Base-by-base conservation (phyloP, 306 rosid genomes). In the Lathyrus oleraceus region DNA sequence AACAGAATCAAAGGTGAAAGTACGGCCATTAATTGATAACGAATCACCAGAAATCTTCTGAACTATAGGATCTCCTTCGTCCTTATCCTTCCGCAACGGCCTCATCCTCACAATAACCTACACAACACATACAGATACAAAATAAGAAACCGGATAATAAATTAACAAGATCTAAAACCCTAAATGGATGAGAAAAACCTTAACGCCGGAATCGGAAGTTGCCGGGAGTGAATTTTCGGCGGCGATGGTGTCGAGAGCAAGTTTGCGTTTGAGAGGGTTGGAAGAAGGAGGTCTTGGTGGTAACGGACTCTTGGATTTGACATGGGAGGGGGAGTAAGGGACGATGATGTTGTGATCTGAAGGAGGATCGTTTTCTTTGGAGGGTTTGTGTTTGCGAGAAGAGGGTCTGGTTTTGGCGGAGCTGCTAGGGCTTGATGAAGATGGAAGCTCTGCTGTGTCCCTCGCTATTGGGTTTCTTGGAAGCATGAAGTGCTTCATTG, bases 261-360 rank as follows among this genome's bases (percentile, higher is more conserved):
- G 97, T 88, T 95, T 95, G 75, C 99, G 86, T 80, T 91, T 95
- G 69, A 91, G 97, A 48, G 99, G 97, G 42, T 91, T 95, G 10
- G 88, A 84, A 47, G 97, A 69, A 1, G 96, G 97, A 1, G 97
- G 99, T 13, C 95, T 83, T 0, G 99, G 99, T 0, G 99, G 99
- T 40, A 95, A 65, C 15, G 90, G 95, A 30, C 83, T 83, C 87
- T 87, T 91, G 76, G 79, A 45, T 84, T 87, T 95, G 58, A 79
- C 68, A 2, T 88, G 89, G 20, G 95, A 88, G 28, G 85, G 88
- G 2, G 73, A 38, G 17, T 61, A 32, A 11, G 65, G 27, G 1
- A 10, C 6, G 4, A 70, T 25, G 10, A 72, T 27, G 53, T 81
- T 85, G 9, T 80, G 95, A 91, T 91, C 96, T 20, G 87, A 69